Evolutionary conservation across 2,329 filamentous ascomycete genomes (phyloP), one percentile per base, ranked within the genome.

Genomic region (Diaporthe vexans): DNA sequence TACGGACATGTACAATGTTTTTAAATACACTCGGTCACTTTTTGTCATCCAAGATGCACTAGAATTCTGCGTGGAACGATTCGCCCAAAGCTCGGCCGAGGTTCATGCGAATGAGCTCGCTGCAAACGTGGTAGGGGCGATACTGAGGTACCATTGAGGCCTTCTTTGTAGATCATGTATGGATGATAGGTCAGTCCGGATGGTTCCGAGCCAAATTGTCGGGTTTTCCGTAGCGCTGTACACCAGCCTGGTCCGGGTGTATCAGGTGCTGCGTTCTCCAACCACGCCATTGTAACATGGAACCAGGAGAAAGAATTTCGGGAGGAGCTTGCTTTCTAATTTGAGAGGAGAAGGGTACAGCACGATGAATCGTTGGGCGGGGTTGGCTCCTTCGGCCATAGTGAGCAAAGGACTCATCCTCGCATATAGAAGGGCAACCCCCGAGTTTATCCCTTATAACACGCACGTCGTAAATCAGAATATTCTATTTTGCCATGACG

Each of bases 161-260:
- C 29, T 33, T 33, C 29, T 5, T 33, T 33, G 29, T 33, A 33
- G 29, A 33, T 6, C 29, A 33, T 33, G 7, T 33, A 7, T 33
- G 29, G 4, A 33, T 33, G 29, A 33, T 40, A 40, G 37, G 2
- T 40, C 43, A 15, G 13, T 0, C n/a, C 61, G 43, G 43, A 51
- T 65, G 40, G 4, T 51, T 65, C 61, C 61, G 61, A 65, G 19
- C 8, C 19, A 48, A 21, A 9, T 1, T 17, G 11, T 35, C 61
- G 61, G 61, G n/a, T 51, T 51, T 65, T 35, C 61, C 61, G 61
- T 65, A 35, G 26, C 43, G 61, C 61, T 35, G 40, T 43, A 35
- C 61, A n/a, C 61, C 61, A 51, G 61, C 7, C 26, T 11, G 19
- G 19, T 51, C 29, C 8, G 19, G 26, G 43, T 13, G 40, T 35